Evolutionary conservation across 2,329 filamentous ascomycete genomes (phyloP).

Genomic region (Alternaria novae-zelandiae): DNA sequence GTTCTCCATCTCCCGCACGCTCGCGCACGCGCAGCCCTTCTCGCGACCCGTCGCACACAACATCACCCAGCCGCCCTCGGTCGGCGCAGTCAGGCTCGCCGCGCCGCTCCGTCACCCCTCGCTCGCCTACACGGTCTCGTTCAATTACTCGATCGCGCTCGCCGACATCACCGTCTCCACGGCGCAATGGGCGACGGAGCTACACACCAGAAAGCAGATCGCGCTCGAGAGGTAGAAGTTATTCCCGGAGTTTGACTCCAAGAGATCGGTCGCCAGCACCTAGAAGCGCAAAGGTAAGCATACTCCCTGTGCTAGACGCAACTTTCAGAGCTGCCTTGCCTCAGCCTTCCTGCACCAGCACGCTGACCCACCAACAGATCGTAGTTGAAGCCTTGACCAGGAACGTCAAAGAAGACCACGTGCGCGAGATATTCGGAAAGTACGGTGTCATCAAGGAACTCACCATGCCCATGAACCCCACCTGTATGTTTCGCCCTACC

Average conservation of each 20-base stretch:
- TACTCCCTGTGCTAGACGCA: background rate
- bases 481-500: slow-evolving; percentile 64
- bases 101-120: slow-evolving; percentile 47
- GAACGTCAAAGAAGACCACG: slow-evolving; percentile 87
- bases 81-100: slow-evolving; percentile 40
- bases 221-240: slow-evolving; percentile 42
- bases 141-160: slow-evolving; percentile 43
- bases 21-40: slow-evolving; percentile 47
- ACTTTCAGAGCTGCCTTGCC: background rate
- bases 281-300: slow-evolving; percentile 48
- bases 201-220: slow-evolving; percentile 38
- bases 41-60: slow-evolving; percentile 50
- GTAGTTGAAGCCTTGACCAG: slow-evolving; percentile 96
- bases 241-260: slow-evolving; percentile 44
- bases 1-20: slow-evolving; percentile 31
- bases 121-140: slow-evolving; percentile 45
- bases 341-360: background rate
- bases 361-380: slow-evolving; percentile 63
- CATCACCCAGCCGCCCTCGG: slow-evolving; percentile 30
- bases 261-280: slow-evolving; percentile 42
- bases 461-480: slow-evolving; percentile 86
- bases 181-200: slow-evolving; percentile 48
- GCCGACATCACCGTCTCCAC: slow-evolving; percentile 29
- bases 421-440: slow-evolving; percentile 88
- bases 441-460: slow-evolving; percentile 88